Evolutionary conservation across 2,329 filamentous ascomycete genomes (phyloP).

Genomic region (Triangularia setosa): DNA sequence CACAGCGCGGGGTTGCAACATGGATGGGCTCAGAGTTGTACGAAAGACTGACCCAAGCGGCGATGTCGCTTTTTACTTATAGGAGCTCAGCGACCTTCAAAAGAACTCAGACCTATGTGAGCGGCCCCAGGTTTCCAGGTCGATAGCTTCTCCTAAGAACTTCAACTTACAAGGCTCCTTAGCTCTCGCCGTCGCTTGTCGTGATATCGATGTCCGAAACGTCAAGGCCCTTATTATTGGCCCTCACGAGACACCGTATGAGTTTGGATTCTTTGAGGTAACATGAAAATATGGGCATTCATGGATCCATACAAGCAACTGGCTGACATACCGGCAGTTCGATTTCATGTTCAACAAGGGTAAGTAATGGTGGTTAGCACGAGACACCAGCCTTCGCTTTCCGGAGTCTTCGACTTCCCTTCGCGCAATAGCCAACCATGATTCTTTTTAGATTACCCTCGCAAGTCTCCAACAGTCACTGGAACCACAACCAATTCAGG

Average conservation of each 20-base stretch:
- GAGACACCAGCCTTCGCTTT: neutral
- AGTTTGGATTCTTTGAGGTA: slow-evolving; percentile 96
- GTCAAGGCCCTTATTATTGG: slow-evolving; percentile 87
- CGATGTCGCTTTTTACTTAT: neutral
- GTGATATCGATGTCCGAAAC: slow-evolving; percentile 83
- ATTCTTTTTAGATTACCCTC: slow-evolving; percentile 69
- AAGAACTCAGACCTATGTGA: slow-evolving; percentile 78
- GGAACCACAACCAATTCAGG: slow-evolving; percentile 86
- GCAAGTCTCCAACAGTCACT: slow-evolving; percentile 57
- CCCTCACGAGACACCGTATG: slow-evolving; percentile 90
- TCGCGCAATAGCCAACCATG: neutral
- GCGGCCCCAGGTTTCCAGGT: slow-evolving; percentile 28
- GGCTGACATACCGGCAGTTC: slow-evolving; percentile 55
- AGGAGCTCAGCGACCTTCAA: slow-evolving; percentile 86
- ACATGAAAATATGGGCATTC: neutral
- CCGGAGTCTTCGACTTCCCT: neutral
- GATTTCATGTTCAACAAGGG: slow-evolving; percentile 71
- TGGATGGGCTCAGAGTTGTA: slow-evolving; percentile 15
- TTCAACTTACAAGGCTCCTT: slow-evolving; percentile 19
- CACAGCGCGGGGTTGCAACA: slow-evolving; percentile 25
- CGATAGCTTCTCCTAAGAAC: neutral
- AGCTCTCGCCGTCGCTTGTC: slow-evolving; percentile 84
- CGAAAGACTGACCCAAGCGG: slow-evolving; percentile 32
- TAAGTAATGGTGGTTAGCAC: slow-evolving; percentile 32
- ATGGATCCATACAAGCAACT: neutral